Conservation (phyloP, 75 land plant species). For the Pinus tabuliformis region DNA sequence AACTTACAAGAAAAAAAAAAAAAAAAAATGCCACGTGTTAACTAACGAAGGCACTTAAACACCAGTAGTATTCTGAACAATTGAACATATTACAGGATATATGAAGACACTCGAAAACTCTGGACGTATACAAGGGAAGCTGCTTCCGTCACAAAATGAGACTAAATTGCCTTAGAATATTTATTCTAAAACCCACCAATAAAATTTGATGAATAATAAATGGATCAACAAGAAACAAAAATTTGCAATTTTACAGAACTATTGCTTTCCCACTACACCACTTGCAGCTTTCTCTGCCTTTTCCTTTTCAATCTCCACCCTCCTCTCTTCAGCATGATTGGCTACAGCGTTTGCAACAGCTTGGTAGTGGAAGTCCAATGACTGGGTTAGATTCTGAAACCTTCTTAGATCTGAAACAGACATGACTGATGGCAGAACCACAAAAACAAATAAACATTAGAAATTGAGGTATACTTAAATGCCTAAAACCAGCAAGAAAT, state of each 20-base stretch:
- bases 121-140: slow-evolving; percentile 8
- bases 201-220: slow-evolving; percentile 18
- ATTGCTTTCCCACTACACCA: slow-evolving; percentile 8
- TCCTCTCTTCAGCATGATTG: slow-evolving; percentile 88
- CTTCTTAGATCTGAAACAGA: slow-evolving; percentile 70
- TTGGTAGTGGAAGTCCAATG: slow-evolving; percentile 81
- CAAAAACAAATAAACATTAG: background rate
- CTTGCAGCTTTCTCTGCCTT: slow-evolving; percentile 55
- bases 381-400: slow-evolving; percentile 79
- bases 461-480: background rate
- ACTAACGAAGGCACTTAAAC: background rate
- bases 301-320: slow-evolving; percentile 85
- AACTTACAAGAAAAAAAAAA: background rate
- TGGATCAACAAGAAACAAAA: slow-evolving; percentile 9
- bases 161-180: slow-evolving; percentile 7
- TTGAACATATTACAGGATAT: background rate
- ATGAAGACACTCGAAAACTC: slow-evolving; percentile 9
- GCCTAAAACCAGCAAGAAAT: background rate
- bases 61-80: background rate
- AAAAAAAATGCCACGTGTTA: background rate
- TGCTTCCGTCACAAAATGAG: slow-evolving; percentile 9
- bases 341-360: slow-evolving; percentile 86
- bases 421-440: slow-evolving; percentile 39
- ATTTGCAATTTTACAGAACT: background rate
- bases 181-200: slow-evolving; percentile 14